Evolutionary conservation across 768 basidiomycete species (phyloP).

Genomic region (Amanita pseudoporphyria): DNA sequence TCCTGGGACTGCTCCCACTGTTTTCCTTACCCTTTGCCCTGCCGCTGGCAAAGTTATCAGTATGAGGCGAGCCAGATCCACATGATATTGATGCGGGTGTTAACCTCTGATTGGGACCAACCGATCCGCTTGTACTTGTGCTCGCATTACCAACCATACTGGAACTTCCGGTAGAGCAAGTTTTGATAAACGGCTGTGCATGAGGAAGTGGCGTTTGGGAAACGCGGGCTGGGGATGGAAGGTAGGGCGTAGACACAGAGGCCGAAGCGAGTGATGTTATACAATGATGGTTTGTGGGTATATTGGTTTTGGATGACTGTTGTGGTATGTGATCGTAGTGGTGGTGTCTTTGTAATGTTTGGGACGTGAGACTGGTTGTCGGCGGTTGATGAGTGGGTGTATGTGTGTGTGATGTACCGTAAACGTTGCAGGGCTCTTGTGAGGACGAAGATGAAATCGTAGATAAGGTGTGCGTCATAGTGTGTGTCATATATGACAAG

Average conservation of each 20-base stretch:
- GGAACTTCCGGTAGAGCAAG: not conserved
- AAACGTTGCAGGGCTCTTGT: not conserved
- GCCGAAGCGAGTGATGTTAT: not conserved
- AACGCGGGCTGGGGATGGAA: slow-evolving; percentile 9
- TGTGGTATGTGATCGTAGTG: too few relatives aligned
- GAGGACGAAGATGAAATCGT: slow-evolving; percentile 12
- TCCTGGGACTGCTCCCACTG: not conserved
- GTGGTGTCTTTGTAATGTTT: not conserved
- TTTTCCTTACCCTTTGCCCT: not conserved
- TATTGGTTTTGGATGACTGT: not conserved
- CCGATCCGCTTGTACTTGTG: not conserved
- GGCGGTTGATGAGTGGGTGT: not conserved
- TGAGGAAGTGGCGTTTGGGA: slow-evolving; percentile 14
- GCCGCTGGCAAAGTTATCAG: not conserved
- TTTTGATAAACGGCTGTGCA: not conserved
- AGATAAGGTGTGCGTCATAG: slow-evolving; percentile 10
- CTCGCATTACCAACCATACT: not conserved
- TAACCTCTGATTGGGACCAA: not conserved
- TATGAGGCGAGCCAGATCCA: not conserved
- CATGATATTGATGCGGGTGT: not conserved
- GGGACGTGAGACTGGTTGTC: not conserved
- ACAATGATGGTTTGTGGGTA: not conserved
- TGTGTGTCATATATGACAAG: slow-evolving; percentile 12
- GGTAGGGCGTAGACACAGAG: slow-evolving; percentile 3
- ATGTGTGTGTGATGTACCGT: not conserved